Conservation (phyloP, 495 filamentous ascomycete genomes). For the Penicillium maclennaniae region DNA sequence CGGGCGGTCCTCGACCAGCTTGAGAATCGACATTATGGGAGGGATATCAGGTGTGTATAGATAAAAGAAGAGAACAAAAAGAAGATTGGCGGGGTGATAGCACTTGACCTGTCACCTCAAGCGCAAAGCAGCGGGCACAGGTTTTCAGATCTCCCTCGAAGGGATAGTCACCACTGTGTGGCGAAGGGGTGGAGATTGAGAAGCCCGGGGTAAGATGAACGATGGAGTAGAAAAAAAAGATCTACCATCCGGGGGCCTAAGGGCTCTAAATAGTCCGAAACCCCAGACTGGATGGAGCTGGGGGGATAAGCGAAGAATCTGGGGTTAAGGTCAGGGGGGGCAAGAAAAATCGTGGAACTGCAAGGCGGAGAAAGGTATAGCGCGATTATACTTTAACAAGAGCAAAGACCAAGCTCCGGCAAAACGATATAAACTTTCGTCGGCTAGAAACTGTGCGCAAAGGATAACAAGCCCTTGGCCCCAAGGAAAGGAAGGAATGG, state of each 20-base stretch:
- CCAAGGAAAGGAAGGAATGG: slow-evolving; percentile 5
- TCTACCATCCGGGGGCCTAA: slow-evolving; percentile 6
- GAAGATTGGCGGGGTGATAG: not conserved
- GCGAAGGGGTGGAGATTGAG: not conserved
- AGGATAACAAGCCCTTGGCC: slow-evolving; percentile 5
- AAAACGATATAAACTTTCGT: slow-evolving; percentile 16
- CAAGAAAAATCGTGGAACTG: slow-evolving; percentile 13
- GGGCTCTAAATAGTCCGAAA: slow-evolving; percentile 22
- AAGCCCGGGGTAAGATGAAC: not conserved
- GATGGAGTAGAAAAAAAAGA: slow-evolving; percentile 2
- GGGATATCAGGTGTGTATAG: slow-evolving; percentile 10
- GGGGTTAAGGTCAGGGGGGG: slow-evolving; percentile 12
- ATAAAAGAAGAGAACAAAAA: not conserved
- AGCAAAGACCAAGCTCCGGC: slow-evolving; percentile 6
- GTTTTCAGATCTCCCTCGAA: slow-evolving; percentile 3
- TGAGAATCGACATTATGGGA: slow-evolving; percentile 52
- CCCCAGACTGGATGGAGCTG: slow-evolving; percentile 12
- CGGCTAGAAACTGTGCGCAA: slow-evolving; percentile 3
- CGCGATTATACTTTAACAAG: slow-evolving; percentile 2
- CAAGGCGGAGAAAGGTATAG: slow-evolving; percentile 31
- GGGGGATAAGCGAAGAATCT: slow-evolving; percentile 15
- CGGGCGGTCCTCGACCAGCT: slow-evolving; percentile 63
- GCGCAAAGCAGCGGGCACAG: not conserved
- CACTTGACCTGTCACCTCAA: slow-evolving; percentile 1
- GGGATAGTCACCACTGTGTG: not conserved